Evolutionary conservation across 2,329 filamentous ascomycete species (phyloP).

Genomic region (Hirsutella minnesotensis): DNA sequence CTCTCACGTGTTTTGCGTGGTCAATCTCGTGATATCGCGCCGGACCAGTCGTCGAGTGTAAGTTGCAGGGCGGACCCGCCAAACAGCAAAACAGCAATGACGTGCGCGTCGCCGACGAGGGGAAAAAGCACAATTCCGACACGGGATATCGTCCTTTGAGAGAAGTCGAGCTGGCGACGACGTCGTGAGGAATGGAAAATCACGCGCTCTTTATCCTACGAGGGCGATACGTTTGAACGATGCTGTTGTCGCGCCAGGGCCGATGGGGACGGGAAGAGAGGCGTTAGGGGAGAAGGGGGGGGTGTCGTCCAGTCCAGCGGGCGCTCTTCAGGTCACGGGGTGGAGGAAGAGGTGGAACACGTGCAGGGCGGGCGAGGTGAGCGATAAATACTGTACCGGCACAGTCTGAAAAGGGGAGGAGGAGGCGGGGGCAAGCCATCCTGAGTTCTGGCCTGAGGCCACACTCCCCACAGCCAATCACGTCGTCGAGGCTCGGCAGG

Average conservation of each 20-base stretch:
- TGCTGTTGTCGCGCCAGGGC: slow-evolving; percentile 1
- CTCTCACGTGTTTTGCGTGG: slow-evolving; percentile 33
- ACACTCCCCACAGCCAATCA: slow-evolving; percentile 4
- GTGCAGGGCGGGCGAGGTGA: slow-evolving; percentile 6
- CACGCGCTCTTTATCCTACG: slow-evolving; percentile 16
- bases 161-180: slow-evolving; percentile 4
- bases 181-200: slow-evolving; percentile 1
- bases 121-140: slow-evolving; percentile 4
- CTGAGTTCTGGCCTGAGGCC: background rate
- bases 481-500: background rate
- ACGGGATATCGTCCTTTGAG: too few relatives aligned
- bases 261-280: background rate
- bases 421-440: background rate
- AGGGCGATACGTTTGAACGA: slow-evolving; percentile 4
- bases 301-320: background rate
- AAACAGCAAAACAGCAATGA: slow-evolving; percentile 4
- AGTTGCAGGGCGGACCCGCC: slow-evolving; percentile 13
- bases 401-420: slow-evolving; percentile 4
- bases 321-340: slow-evolving; percentile 7
- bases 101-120: slow-evolving; percentile 7
- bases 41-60: slow-evolving; percentile 13
- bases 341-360: slow-evolving; percentile 8
- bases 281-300: background rate
- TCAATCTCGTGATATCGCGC: slow-evolving; percentile 38
- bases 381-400: background rate